Evolutionary conservation across 345 rosid species (phyloP), one percentile per base, ranked within the genome.

Genomic region (Bretschneidera sinensis): DNA sequence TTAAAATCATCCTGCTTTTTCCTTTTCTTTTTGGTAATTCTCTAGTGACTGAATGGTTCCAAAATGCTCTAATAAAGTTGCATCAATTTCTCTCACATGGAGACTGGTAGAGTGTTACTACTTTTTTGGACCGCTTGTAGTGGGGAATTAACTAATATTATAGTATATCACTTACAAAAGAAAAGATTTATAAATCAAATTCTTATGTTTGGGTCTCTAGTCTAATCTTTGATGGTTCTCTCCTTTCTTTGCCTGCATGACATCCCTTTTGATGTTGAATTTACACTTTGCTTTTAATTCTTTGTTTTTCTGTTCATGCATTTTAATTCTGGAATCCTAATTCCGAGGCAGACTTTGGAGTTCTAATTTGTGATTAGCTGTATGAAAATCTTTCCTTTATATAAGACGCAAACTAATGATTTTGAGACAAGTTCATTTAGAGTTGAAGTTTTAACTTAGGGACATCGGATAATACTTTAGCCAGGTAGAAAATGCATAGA

Each of bases 91-190:
- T 34, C 34, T 64, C 77, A 64, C 73, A 68, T 60, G 77, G 45
- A 63, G 60, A 60, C 59, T 68, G 77, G 66, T 60, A 21, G 52
- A 13, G 14, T n/a, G n/a, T n/a, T n/a, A n/a, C n/a, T n/a, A n/a
- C n/a, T n/a, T n/a, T n/a, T 28, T 31, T 48, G 73, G 73, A 69
- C 73, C 77, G 68, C n/a, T n/a, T n/a, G n/a, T n/a, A n/a, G 66
- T 54, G 33, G 33, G 33, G 33, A 2, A 14, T 39, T 39, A 39
- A 5, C 45, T 39, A 2, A 3, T 28, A 2, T 39, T 39, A 39
- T 39, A n/a, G n/a, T n/a, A 5, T 39, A 11, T 4, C 45, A 7
- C 11, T 4, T 39, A 7, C 45, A 14, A 39, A 39, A 39, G 15
- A 2, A 28, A 28, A 39, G 16, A 2, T 14, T 39, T 4, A 14